Evolutionary conservation across 2,329 filamentous ascomycete species (phyloP).

Genomic region (Trematosphaeria pertusa): DNA sequence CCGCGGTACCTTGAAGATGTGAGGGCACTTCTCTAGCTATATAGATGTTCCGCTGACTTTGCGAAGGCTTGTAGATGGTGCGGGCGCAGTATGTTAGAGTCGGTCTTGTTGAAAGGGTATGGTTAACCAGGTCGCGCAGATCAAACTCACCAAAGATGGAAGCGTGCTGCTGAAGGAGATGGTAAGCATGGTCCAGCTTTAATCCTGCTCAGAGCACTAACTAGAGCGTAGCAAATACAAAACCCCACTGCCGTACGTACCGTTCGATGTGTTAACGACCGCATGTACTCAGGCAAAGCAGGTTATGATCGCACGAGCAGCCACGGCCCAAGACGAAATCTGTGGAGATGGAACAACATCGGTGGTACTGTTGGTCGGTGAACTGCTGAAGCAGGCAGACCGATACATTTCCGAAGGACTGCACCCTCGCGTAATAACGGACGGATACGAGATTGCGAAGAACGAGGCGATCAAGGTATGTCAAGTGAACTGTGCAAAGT

Average conservation of each 20-base stretch:
- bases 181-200: slow-evolving; percentile 48
- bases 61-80: slow-evolving; percentile 66
- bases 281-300: slow-evolving; percentile 25
- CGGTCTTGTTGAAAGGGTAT: slow-evolving; percentile 1
- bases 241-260: slow-evolving; percentile 86
- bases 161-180: slow-evolving; percentile 79
- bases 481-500: background rate
- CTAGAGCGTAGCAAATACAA: slow-evolving; percentile 77
- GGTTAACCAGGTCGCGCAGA: slow-evolving; percentile 59
- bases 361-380: slow-evolving; percentile 92
- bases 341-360: slow-evolving; percentile 98
- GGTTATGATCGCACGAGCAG: slow-evolving; percentile 78
- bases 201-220: slow-evolving; percentile 36
- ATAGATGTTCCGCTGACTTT: slow-evolving; percentile 47
- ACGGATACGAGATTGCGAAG: slow-evolving; percentile 97
- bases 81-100: slow-evolving; percentile 65
- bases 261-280: background rate
- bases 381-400: slow-evolving; percentile 96
- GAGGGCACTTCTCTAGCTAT: slow-evolving; percentile 59
- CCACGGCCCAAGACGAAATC: slow-evolving; percentile 97
- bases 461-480: slow-evolving; percentile 83
- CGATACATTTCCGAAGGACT: slow-evolving; percentile 96
- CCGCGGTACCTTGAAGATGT: slow-evolving; percentile 96
- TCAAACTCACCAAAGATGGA: slow-evolving; percentile 99
- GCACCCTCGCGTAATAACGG: slow-evolving; percentile 94